Evolutionary conservation across 768 basidiomycete species (phyloP).

Genomic region (Gautieria morchelliformis): DNA sequence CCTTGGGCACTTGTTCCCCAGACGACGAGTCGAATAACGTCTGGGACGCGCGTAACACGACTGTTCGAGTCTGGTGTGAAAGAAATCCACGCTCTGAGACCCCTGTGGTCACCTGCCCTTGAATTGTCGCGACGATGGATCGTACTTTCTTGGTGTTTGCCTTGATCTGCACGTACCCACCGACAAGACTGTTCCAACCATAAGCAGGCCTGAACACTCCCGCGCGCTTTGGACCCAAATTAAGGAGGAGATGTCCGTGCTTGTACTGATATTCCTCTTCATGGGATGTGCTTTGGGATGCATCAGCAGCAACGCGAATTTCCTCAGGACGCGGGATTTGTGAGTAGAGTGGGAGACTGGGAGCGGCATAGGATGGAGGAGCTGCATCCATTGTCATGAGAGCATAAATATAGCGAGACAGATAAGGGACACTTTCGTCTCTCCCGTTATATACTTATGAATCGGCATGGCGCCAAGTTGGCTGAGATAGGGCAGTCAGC

Average conservation of each 20-base stretch:
- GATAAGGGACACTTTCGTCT: no score
- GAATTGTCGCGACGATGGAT: constrained; percentile 30
- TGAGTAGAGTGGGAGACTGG: background rate
- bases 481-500: no score
- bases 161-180: constrained; percentile 28
- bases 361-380: background rate
- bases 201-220: constrained; percentile 31
- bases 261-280: constrained; percentile 27
- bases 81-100: constrained; percentile 21
- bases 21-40: constrained; percentile 20
- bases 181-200: constrained; percentile 31
- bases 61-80: constrained; percentile 17
- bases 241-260: constrained; percentile 31
- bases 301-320: background rate
- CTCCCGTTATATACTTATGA: no score
- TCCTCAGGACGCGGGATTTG: background rate
- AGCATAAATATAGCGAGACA: no score
- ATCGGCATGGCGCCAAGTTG: no score
- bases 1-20: constrained; percentile 4
- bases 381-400: background rate
- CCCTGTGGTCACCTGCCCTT: constrained; percentile 27
- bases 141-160: constrained; percentile 27
- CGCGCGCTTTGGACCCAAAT: constrained; percentile 32
- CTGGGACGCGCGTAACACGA: constrained; percentile 20
- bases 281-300: background rate